Evolutionary conservation across 2,329 filamentous ascomycete species (phyloP).

Genomic region (Fusarium irregulare): DNA sequence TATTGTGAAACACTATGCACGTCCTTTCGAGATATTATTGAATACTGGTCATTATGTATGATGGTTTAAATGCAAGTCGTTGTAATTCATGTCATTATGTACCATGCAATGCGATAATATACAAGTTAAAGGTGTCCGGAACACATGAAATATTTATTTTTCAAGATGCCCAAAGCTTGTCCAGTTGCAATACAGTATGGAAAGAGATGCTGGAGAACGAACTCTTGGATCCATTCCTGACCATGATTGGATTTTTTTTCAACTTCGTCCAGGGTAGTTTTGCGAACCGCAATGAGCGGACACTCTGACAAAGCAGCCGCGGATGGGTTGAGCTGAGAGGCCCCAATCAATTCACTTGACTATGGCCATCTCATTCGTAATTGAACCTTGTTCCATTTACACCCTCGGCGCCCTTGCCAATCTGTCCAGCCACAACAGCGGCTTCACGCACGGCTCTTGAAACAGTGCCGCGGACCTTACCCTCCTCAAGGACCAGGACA

Average conservation of each 20-base stretch:
- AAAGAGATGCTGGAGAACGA: constrained; percentile 7
- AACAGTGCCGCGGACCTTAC: constrained; percentile 73
- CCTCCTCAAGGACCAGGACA: constrained; percentile 78
- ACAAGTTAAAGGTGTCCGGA: neutral
- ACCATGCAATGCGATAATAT: constrained; percentile 40
- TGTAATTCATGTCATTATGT: neutral
- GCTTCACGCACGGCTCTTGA: constrained; percentile 77
- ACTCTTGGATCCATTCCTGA: constrained; percentile 1
- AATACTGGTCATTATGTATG: neutral
- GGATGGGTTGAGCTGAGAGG: neutral
- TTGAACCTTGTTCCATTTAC: constrained; percentile 52
- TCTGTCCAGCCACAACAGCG: constrained; percentile 74
- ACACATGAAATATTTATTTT: neutral
- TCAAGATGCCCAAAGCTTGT: neutral
- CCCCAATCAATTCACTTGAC: neutral
- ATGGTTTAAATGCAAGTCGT: neutral
- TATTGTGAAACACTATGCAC: neutral
- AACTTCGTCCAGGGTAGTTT: neutral
- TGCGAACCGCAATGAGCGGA: neutral
- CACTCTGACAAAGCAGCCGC: neutral
- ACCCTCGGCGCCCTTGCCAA: constrained; percentile 57
- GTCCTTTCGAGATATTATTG: neutral
- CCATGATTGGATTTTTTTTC: neutral
- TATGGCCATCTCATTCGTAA: constrained; percentile 26
- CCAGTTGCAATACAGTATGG: constrained; percentile 13